These are phyloP conservation scores for Starmerella ratchasimensis DNA, from an alignment of 805 yeast species.

Conservation along the genomic window DNA sequence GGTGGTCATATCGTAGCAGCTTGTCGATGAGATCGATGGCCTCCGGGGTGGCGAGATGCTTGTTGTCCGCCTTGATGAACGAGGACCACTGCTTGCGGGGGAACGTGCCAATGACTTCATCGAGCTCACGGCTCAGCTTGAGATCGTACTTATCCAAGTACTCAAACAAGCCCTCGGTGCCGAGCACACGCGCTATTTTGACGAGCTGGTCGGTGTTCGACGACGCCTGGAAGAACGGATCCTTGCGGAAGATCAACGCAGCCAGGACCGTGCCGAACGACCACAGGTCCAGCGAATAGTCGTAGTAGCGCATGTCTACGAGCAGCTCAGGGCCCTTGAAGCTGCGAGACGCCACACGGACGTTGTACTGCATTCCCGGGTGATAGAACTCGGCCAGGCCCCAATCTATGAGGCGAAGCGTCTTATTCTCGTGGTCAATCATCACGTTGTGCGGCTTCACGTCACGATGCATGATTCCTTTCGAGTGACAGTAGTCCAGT, in stretches of 20 bases:
- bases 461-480: slow-evolving; percentile 91
- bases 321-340: slow-evolving; percentile 86
- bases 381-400: slow-evolving; percentile 90
- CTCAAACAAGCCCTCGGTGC: slow-evolving; percentile 58
- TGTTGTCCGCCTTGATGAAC: slow-evolving; percentile 58
- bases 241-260: slow-evolving; percentile 73
- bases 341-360: slow-evolving; percentile 81
- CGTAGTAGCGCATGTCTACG: slow-evolving; percentile 70
- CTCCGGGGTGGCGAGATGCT: slow-evolving; percentile 52
- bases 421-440: slow-evolving; percentile 59
- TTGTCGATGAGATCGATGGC: slow-evolving; percentile 65
- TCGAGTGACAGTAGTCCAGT: slow-evolving; percentile 75
- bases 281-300: slow-evolving; percentile 83
- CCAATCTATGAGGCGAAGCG: slow-evolving; percentile 79
- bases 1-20: slow-evolving; percentile 71
- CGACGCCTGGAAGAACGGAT: slow-evolving; percentile 85
- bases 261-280: slow-evolving; percentile 86
- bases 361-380: slow-evolving; percentile 78
- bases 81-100: slow-evolving; percentile 77
- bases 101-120: slow-evolving; percentile 54
- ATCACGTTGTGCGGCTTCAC: slow-evolving; percentile 88
- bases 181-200: slow-evolving; percentile 76
- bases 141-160: slow-evolving; percentile 60
- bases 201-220: slow-evolving; percentile 86
- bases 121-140: slow-evolving; percentile 62